phyloP scores from a whole-genome alignment of 176 grass and related monocot genomes.

The Chloris gayana region DNA sequence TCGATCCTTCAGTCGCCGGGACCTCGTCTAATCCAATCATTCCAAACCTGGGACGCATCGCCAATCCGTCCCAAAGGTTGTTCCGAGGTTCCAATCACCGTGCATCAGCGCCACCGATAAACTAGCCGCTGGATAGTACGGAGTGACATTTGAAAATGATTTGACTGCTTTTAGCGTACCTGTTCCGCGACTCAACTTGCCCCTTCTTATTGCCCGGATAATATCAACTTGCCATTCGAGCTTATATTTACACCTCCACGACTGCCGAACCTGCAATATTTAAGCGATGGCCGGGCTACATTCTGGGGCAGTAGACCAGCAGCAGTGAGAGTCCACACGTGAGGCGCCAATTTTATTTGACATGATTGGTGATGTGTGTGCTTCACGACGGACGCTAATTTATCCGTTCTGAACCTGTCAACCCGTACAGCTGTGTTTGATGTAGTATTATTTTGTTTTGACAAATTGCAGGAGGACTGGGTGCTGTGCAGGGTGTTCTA shows the following conservation, averaged over 20 bases:
- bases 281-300: neutral
- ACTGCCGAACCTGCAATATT: neutral
- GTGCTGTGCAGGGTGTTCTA: conserved; percentile 67
- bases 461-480: conserved; percentile 61
- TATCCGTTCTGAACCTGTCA: neutral
- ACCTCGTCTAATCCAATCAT: conserved; percentile 21
- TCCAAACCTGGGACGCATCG: conserved; percentile 25
- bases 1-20: conserved; percentile 22
- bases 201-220: neutral
- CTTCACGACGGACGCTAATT: neutral
- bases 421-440: neutral
- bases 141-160: conserved; percentile 8
- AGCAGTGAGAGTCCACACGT: conserved; percentile 14
- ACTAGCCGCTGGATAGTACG: neutral
- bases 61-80: conserved; percentile 37
- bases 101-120: conserved; percentile 20
- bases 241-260: neutral
- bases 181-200: conserved; percentile 6
- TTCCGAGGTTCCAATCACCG: conserved; percentile 28
- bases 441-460: neutral
- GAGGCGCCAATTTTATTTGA: neutral
- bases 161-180: neutral
- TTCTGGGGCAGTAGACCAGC: no score
- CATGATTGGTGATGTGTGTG: neutral
- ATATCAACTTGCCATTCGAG: neutral